Base-by-base conservation (phyloP, 202 grass and related monocot species). In the Dendrocalamus latiflorus region DNA sequence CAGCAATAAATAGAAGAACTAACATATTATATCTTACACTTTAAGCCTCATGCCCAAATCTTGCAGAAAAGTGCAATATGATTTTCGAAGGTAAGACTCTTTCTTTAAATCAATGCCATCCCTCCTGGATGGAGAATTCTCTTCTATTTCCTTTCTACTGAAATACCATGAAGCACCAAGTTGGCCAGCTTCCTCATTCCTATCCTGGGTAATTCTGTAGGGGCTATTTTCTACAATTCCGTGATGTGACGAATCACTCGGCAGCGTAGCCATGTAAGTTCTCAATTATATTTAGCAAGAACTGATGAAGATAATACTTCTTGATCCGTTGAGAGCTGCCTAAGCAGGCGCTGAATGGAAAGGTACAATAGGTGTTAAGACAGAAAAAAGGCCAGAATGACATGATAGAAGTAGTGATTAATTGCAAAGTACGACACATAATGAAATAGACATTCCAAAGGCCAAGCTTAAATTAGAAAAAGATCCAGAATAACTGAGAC, bases 51-150 rank as follows among this genome's bases (percentile, higher is more conserved):
- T 98, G 85, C 95, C 95, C 43, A 98, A 92, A 70, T 98, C 95
- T 76, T 98, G 95, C 79, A 98, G 84, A 81, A 88, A 98, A 43
- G 79, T 95, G 77, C 95, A 98, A 76, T 98, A 98, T 9, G 91
- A 93, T 77, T 93, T 95, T 24, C 89, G 86, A 70, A 95, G 82
- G 82, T 88, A 93, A 24, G 85, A 77, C 65, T 98, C 95, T 86
- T 88, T 98, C 84, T 95, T 98, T 51, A 93, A 86, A 93, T 98
- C 95, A 80, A 98, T 98, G 64, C 95, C 90, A 81, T 98, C 92
- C 79, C 56, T 85, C 81, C 88, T 93, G 58, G 92, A 98, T 65
- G 89, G 95, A 60, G 92, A 95, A 61, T 95, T 98, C 68, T 98
- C 95, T 84, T 98, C 92, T 74, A 98, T 93, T 47, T 98, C 95